phyloP scores from a whole-genome alignment of 176 grass and related monocot genomes.

The Aegilops umbellulata region DNA sequence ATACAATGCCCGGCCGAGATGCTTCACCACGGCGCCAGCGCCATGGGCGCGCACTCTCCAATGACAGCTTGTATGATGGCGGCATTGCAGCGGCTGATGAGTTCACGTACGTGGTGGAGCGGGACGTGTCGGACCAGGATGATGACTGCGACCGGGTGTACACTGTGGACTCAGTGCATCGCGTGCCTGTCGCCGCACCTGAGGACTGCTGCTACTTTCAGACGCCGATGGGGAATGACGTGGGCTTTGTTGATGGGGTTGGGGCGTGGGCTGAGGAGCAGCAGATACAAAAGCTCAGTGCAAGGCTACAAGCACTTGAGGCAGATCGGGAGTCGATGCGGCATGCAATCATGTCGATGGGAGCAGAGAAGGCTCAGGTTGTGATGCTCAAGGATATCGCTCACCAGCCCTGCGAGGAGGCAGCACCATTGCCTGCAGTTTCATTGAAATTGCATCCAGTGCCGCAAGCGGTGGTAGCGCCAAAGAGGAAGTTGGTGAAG shows the following conservation, averaged over 20 bases:
- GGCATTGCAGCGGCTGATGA: slow-evolving; percentile 21
- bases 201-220: slow-evolving; percentile 34
- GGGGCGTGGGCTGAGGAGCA: slow-evolving; percentile 34
- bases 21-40: background rate
- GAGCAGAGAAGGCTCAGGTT: slow-evolving; percentile 60
- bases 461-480: background rate
- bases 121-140: slow-evolving; percentile 3
- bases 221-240: background rate
- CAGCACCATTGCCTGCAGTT: background rate
- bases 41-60: slow-evolving; percentile 22
- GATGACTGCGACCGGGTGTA: slow-evolving; percentile 48
- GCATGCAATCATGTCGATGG: slow-evolving; percentile 68
- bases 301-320: slow-evolving; percentile 60
- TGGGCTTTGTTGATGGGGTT: background rate
- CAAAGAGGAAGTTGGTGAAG: slow-evolving; percentile 51
- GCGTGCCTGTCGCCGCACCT: slow-evolving; percentile 25
- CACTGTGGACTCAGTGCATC: slow-evolving; percentile 62
- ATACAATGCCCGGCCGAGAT: slow-evolving; percentile 19
- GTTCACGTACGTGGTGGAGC: slow-evolving; percentile 14
- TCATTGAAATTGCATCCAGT: slow-evolving; percentile 18
- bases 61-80: slow-evolving; percentile 3
- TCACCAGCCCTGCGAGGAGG: slow-evolving; percentile 65
- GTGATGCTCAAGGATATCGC: slow-evolving; percentile 69
- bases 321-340: slow-evolving; percentile 77
- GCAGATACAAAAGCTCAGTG: slow-evolving; percentile 60